These are phyloP conservation scores for Papiliotrema fonsecae DNA, from an alignment of 1,284 basidiomycete species.

Conservation along the genomic window DNA sequence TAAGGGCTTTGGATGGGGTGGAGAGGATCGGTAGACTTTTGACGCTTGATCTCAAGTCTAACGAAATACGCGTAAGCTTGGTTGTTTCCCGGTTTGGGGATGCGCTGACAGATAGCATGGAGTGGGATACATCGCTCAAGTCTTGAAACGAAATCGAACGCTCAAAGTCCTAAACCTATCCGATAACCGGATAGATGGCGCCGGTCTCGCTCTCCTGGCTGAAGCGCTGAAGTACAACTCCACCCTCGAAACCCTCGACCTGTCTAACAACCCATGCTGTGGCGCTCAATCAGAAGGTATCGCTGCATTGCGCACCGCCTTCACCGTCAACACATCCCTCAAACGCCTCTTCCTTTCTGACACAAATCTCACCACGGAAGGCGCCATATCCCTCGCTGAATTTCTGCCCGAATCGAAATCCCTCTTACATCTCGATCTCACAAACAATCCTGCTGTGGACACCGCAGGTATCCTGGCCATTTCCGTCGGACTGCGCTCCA, in stretches of 20 bases:
- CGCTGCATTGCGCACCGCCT: slow-evolving; percentile 80
- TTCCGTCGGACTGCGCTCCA: slow-evolving; percentile 73
- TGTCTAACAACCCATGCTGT: slow-evolving; percentile 88
- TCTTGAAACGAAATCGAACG: slow-evolving; percentile 91
- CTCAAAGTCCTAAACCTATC: slow-evolving; percentile 88
- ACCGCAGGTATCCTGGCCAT: slow-evolving; percentile 90
- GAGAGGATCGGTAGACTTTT: slow-evolving; percentile 77
- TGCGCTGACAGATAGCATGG: slow-evolving; percentile 55
- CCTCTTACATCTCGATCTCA: slow-evolving; percentile 83
- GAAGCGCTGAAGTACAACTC: slow-evolving; percentile 96
- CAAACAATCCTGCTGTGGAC: slow-evolving; percentile 67
- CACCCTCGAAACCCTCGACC: slow-evolving; percentile 85
- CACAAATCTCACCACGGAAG: slow-evolving; percentile 73
- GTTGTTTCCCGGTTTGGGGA: slow-evolving; percentile 7
- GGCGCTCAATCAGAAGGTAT: slow-evolving; percentile 82
- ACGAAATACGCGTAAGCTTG: slow-evolving; percentile 73
- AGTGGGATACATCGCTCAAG: slow-evolving; percentile 86
- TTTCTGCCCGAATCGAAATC: slow-evolving; percentile 87
- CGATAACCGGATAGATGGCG: slow-evolving; percentile 86
- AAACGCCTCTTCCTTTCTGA: slow-evolving; percentile 88
- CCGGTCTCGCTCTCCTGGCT: slow-evolving; percentile 73
- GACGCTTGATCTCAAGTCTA: slow-evolving; percentile 85
- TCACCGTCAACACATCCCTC: slow-evolving; percentile 85
- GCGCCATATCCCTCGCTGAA: slow-evolving; percentile 91
- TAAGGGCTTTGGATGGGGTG: slow-evolving; percentile 72